Percentiles rank a stretch among this genome's conserved stretches.
Evolutionary conservation across 345 rosid genomes (phyloP).

Genomic region (Raphanus raphanistrum): DNA sequence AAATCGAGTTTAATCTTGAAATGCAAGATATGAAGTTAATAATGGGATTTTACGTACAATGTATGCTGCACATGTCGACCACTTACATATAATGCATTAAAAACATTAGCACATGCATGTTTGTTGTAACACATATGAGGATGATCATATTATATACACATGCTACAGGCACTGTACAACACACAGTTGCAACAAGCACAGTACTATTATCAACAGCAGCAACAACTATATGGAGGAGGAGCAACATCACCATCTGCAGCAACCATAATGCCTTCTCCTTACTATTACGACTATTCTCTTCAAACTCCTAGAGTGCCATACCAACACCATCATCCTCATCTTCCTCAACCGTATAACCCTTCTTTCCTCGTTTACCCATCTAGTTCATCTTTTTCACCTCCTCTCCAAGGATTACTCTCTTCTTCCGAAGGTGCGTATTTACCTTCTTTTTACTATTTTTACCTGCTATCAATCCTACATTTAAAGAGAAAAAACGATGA

Average conservation of each 20-base stretch:
- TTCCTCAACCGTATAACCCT: constrained; percentile 51
- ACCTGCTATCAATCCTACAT: neutral
- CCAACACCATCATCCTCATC: constrained; percentile 36
- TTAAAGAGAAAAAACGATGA: neutral
- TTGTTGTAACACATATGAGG: constrained; percentile 12
- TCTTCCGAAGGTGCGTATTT: constrained; percentile 51
- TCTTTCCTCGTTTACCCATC: constrained; percentile 41
- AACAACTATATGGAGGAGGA: constrained; percentile 45
- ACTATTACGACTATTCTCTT: constrained; percentile 66
- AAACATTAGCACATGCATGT: constrained; percentile 36
- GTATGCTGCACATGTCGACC: constrained; percentile 34
- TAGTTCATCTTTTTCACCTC: constrained; percentile 32
- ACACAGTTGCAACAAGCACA: constrained; percentile 65
- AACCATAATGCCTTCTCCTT: constrained; percentile 48
- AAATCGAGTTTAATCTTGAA: constrained; percentile 26
- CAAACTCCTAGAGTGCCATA: constrained; percentile 60
- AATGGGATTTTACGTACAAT: constrained; percentile 30
- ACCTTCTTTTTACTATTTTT: neutral
- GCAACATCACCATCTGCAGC: constrained; percentile 43
- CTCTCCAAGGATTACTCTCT: constrained; percentile 31
- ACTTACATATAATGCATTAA: constrained; percentile 32
- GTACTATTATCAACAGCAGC: constrained; percentile 60
- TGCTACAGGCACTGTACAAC: constrained; percentile 52
- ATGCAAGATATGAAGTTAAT: constrained; percentile 23
- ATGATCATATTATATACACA: constrained; percentile 16